Percentiles rank a stretch among this genome's conserved stretches.
These are phyloP conservation scores for Cucumis sativus DNA, from an alignment of 306 rosid genomes.

Conservation along the genomic window DNA sequence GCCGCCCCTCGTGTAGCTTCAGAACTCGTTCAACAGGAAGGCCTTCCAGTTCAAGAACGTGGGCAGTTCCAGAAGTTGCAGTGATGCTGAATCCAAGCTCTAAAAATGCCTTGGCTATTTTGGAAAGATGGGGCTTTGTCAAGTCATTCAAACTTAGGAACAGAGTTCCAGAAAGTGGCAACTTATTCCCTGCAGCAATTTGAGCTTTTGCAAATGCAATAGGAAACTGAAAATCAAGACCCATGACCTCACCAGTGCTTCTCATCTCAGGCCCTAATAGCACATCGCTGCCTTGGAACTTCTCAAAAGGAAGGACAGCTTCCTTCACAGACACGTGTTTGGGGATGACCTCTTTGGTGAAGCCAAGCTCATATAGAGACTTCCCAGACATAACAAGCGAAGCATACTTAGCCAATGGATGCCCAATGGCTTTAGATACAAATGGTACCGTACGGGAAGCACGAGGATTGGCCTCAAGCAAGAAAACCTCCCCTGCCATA, in stretches of 20 bases:
- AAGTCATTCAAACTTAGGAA: slow-evolving; percentile 85
- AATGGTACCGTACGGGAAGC: slow-evolving; percentile 94
- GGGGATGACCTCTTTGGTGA: slow-evolving; percentile 80
- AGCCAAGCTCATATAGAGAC: slow-evolving; percentile 60
- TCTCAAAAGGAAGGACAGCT: slow-evolving; percentile 95
- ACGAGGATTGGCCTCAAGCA: slow-evolving; percentile 94
- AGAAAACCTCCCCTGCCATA: slow-evolving; percentile 55
- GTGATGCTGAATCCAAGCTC: slow-evolving; percentile 58
- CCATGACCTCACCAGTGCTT: slow-evolving; percentile 99
- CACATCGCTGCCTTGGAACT: slow-evolving; percentile 86
- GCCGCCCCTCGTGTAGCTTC: slow-evolving; percentile 93
- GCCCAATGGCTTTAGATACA: slow-evolving; percentile 94
- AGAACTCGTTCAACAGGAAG: slow-evolving; percentile 65
- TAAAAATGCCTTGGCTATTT: slow-evolving; percentile 57
- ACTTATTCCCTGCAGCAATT: slow-evolving; percentile 82
- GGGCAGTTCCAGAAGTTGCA: slow-evolving; percentile 90
- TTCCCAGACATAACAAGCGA: slow-evolving; percentile 96
- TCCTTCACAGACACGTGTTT: slow-evolving; percentile 81
- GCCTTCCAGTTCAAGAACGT: slow-evolving; percentile 39
- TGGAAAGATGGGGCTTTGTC: slow-evolving; percentile 74
- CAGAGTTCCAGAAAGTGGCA: slow-evolving; percentile 72
- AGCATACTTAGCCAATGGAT: slow-evolving; percentile 94
- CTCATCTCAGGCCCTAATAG: slow-evolving; percentile 98
- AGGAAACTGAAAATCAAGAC: slow-evolving; percentile 61
- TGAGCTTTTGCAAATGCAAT: slow-evolving; percentile 96